Evolutionary conservation across 2,329 filamentous ascomycete genomes (phyloP).

Genomic region (Beauveria varroae): DNA sequence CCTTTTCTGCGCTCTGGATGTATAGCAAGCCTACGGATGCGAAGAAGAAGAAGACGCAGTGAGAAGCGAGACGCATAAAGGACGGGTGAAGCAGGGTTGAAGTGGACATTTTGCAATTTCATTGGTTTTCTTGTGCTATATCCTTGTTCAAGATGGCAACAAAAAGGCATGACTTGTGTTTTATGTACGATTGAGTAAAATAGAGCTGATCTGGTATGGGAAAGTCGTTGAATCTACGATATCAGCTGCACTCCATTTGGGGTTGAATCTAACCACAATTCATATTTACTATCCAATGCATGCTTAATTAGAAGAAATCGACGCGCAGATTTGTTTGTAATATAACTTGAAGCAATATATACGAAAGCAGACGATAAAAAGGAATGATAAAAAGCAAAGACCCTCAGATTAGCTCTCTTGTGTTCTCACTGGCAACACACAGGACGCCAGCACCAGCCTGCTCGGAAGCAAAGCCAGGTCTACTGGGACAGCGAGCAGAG

Average conservation of each 20-base stretch:
- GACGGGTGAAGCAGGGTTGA: constrained; percentile 10
- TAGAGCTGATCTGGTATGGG: background rate
- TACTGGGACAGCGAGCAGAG: constrained; percentile 6
- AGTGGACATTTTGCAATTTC: constrained; percentile 5
- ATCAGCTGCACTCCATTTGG: background rate
- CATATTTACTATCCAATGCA: background rate
- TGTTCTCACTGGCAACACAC: constrained; percentile 45
- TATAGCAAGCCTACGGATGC: constrained; percentile 49
- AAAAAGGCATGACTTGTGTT: background rate
- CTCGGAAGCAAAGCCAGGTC: background rate
- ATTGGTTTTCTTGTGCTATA: background rate
- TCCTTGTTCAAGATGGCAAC: background rate
- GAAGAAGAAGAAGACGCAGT: constrained; percentile 42
- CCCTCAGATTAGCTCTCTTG: constrained; percentile 52
- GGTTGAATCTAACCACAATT: background rate
- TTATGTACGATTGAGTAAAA: constrained; percentile 1
- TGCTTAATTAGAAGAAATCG: background rate
- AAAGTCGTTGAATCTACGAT: background rate
- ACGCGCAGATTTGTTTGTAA: background rate
- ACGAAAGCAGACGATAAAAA: background rate
- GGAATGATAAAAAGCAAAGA: constrained; percentile 11
- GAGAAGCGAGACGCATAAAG: background rate
- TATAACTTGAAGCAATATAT: background rate
- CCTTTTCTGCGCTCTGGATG: constrained; percentile 83
- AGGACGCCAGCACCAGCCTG: background rate